Evolutionary conservation across 495 filamentous ascomycete genomes (phyloP), one percentile per base, ranked within the genome.

Genomic region (Pyronema domesticum): DNA sequence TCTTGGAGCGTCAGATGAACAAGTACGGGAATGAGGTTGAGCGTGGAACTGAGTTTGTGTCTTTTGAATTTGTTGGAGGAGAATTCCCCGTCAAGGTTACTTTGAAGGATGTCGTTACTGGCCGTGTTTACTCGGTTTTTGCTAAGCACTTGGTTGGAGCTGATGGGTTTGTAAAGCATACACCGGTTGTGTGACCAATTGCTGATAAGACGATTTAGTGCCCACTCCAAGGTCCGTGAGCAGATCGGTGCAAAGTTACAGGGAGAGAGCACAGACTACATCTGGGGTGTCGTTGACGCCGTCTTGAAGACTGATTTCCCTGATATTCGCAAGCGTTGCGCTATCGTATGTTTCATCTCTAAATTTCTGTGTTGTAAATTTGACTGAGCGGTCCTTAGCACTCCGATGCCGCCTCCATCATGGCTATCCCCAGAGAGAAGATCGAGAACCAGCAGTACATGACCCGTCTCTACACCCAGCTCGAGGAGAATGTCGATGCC

Each of bases 271-370:
- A 44, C 56, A 7, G 68, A 68, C 49, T 55, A 65, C 53, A 60
- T 70, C 8, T 71, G 70, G 68, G 67, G 68, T 7, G 70, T 71
- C 0, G 60, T 67, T n/a, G 70, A 72, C 57, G 47, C 69, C 9
- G 53, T 68, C 1, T 56, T 65, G 3, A 60, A 66, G 1, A 70
- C 69, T 0, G 59, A 70, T 53, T 71, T 72, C 34, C 69, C 70
- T 0, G 69, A 71, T 58, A 64, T 68, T 17, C 47, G 69, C 9
- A 61, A 58, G 8, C 54, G 60, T 9, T 65, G 59, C 36, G 62
- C 64, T 3, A 67, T 72, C 47, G 45, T 47, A 15, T 15, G 45
- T 19, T 19, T 19, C 18, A 47, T 10, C 23, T 19, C 45, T 19
- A 1, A n/a, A 19, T 10, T n/a, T n/a, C n/a, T n/a, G n/a, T n/a